phyloP scores from a whole-genome alignment of 148 eudicot species.

The Vaccinium myrtillus region DNA sequence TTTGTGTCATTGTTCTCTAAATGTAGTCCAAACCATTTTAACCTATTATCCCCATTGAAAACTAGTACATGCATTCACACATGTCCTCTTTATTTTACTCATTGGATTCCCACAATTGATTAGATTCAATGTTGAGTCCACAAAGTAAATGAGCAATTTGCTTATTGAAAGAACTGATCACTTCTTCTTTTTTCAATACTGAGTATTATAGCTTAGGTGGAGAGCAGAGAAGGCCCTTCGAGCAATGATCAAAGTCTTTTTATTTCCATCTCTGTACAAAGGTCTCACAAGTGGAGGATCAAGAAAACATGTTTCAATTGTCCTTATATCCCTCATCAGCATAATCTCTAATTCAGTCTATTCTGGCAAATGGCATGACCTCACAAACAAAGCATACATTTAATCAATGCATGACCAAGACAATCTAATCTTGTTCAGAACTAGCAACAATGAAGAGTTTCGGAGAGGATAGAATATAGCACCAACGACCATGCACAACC shows the following conservation, averaged over 20 bases:
- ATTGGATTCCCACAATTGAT: no score
- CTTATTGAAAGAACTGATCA: no score
- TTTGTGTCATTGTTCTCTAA: no score
- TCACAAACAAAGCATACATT: neutral
- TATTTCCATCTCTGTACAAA: neutral
- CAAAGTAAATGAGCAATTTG: no score
- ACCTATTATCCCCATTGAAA: no score
- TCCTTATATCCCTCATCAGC: neutral
- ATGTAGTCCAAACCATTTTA: no score
- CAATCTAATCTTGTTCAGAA: neutral
- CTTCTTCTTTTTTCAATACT: no score
- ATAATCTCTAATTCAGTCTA: neutral
- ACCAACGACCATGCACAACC: neutral
- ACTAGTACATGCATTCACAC: no score
- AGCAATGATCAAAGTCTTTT: neutral
- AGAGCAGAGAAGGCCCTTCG: neutral
- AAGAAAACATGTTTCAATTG: conserved; percentile 1
- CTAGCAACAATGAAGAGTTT: neutral
- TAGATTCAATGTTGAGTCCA: no score
- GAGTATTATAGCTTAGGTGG: neutral
- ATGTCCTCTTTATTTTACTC: no score
- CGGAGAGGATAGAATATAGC: neutral
- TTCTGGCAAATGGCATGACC: neutral
- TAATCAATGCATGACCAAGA: neutral
- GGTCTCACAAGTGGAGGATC: neutral